Evolutionary conservation across 108 stramenopile genomes (phyloP).

Genomic region (Parmales sp.): DNA sequence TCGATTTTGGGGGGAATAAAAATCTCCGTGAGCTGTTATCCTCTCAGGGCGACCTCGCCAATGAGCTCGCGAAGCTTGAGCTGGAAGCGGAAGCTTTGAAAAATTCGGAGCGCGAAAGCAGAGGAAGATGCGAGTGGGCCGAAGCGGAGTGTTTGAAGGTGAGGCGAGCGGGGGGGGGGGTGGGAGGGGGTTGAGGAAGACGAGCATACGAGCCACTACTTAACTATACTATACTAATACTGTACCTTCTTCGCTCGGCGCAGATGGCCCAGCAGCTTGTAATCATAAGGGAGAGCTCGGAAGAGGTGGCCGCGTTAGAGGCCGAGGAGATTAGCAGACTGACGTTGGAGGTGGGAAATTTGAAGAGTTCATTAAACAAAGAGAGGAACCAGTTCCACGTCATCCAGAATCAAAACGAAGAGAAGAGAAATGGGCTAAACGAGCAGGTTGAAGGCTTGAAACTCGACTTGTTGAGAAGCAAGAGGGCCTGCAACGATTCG

Average conservation of each 20-base stretch:
- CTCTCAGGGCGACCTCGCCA: not conserved
- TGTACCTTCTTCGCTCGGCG: too few relatives aligned
- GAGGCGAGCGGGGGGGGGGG: not conserved
- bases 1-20: too few relatives aligned
- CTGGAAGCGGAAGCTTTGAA: not conserved
- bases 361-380: too few relatives aligned
- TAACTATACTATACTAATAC: too few relatives aligned
- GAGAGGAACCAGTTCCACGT: not conserved
- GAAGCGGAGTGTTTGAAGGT: not conserved
- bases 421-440: not conserved
- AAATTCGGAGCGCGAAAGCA: not conserved
- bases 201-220: too few relatives aligned
- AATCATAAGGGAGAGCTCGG: not conserved
- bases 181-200: not conserved
- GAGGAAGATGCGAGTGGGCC: not conserved
- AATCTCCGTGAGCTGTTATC: not conserved
- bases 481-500: not conserved
- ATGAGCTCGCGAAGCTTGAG: slow-evolving; percentile 1
- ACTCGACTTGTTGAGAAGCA: too few relatives aligned
- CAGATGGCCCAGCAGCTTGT: not conserved
- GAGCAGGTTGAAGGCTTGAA: not conserved
- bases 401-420: not conserved
- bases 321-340: slow-evolving; percentile 5
- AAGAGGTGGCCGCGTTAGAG: slow-evolving; percentile 5
- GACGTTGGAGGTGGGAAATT: not conserved